A percentile compares a stretch with the other conserved stretches of the same genome.
phyloP scores from a whole-genome alignment of 2,329 filamentous ascomycete genomes.

The Fusarium cicatricum region DNA sequence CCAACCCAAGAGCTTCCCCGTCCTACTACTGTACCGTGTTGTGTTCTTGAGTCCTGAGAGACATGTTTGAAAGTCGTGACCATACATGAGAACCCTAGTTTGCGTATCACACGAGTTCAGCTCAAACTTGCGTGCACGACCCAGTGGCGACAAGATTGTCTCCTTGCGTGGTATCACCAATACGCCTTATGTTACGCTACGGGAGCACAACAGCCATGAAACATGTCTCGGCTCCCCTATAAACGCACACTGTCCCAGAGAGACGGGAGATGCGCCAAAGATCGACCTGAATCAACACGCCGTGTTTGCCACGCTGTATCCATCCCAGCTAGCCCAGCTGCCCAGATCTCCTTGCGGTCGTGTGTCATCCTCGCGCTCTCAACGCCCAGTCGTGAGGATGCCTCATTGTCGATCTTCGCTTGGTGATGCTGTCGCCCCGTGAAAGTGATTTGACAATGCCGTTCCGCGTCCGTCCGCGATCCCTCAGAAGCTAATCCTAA shows the following conservation, averaged over 20 bases:
- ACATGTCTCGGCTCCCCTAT: conserved; percentile 18
- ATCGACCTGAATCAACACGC: conserved; percentile 8
- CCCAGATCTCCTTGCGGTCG: not conserved
- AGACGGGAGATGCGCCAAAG: not conserved
- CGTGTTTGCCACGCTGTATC: conserved; percentile 2
- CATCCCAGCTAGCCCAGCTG: too few species aligned
- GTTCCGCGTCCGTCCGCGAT: conserved; percentile 7
- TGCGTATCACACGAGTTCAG: conserved; percentile 26
- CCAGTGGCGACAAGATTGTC: conserved; percentile 1
- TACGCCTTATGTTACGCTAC: not conserved
- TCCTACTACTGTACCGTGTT: not conserved
- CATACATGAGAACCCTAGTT: conserved; percentile 4
- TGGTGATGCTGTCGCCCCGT: conserved; percentile 1
- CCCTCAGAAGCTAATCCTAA: conserved; percentile 5
- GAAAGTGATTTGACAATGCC: conserved; percentile 7
- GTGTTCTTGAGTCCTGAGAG: not conserved
- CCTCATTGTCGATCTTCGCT: conserved; percentile 5
- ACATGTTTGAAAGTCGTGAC: not conserved
- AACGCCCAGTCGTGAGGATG: not conserved
- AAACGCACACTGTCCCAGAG: conserved; percentile 2
- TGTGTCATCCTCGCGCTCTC: not conserved
- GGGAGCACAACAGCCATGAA: conserved; percentile 14
- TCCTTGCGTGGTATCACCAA: conserved; percentile 12
- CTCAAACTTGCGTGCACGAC: conserved; percentile 18
- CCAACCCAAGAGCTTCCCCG: not conserved